phyloP scores from a whole-genome alignment of 2,329 filamentous ascomycete species.

The Fusarium newnesense region DNA sequence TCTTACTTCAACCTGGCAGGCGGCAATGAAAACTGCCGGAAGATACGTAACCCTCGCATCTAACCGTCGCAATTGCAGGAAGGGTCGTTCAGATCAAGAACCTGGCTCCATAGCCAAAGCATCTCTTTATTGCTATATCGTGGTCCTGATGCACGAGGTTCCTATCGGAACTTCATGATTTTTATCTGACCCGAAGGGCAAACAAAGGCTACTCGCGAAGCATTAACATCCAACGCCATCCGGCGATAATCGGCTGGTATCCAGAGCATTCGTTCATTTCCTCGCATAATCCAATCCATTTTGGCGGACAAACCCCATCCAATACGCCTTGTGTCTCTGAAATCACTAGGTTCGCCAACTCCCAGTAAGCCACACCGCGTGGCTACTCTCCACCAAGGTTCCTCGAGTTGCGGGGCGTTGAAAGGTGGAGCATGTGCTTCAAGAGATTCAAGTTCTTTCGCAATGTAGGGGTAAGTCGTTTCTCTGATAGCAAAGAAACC shows the following conservation, averaged over 20 bases:
- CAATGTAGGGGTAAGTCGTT: fast-evolving
- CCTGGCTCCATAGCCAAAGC: fast-evolving
- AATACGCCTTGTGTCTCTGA: fast-evolving
- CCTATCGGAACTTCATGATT: fast-evolving
- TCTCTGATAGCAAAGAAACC: fast-evolving
- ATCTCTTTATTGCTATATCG: fast-evolving
- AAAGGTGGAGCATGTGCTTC: fast-evolving
- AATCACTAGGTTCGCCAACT: no score
- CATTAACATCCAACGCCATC: neutral
- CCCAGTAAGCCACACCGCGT: no score
- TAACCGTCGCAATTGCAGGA: no score
- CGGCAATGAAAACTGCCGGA: no score
- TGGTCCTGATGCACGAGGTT: fast-evolving
- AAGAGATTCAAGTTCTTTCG: fast-evolving
- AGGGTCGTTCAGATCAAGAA: fast-evolving
- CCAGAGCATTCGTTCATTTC: fast-evolving
- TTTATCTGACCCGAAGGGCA: fast-evolving
- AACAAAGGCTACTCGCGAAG: neutral
- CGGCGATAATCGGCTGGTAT: fast-evolving
- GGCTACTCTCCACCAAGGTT: fast-evolving
- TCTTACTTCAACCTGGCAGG: no score
- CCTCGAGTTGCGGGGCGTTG: fast-evolving
- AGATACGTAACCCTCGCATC: no score
- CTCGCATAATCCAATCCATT: neutral
- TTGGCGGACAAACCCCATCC: neutral